A percentile compares a stretch with the other conserved stretches of the same genome.
Conservation (phyloP, 192 early-diverging fungal genomes). For the Borealophlyctis nickersoniae region DNA sequence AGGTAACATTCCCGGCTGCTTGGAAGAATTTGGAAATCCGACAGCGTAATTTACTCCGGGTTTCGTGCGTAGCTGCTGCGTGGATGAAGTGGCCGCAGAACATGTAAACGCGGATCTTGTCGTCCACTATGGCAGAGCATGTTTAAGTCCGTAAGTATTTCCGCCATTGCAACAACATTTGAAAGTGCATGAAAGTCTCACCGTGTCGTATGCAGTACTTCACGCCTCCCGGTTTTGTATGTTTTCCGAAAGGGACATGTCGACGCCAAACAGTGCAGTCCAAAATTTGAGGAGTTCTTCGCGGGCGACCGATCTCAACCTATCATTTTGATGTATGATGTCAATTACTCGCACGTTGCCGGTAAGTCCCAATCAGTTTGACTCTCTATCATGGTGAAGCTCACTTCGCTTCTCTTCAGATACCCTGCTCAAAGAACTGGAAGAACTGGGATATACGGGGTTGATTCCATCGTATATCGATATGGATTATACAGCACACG, state of each 20-base stretch:
- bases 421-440: too few species aligned
- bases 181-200: not conserved
- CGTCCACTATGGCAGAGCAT: conserved; percentile 93
- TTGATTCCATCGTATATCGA: too few species aligned
- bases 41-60: not conserved
- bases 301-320: conserved; percentile 34
- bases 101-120: conserved; percentile 84
- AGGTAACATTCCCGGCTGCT: conserved; percentile 49
- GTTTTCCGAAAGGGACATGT: conserved; percentile 77
- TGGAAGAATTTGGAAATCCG: not conserved
- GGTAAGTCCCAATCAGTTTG: too few species aligned
- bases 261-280: conserved; percentile 58
- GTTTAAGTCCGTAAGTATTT: conserved; percentile 69
- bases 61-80: conserved; percentile 75
- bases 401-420: too few species aligned
- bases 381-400: too few species aligned
- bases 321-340: conserved; percentile 74
- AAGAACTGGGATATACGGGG: too few species aligned
- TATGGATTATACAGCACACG: too few species aligned
- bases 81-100: conserved; percentile 93
- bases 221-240: conserved; percentile 78
- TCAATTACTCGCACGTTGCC: conserved; percentile 58
- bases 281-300: conserved; percentile 43
- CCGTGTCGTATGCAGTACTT: conserved; percentile 44
- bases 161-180: not conserved